These are phyloP conservation scores for Pyricularia sp. DNA, from an alignment of 2,329 filamentous ascomycete genomes.

Conservation along the genomic window DNA sequence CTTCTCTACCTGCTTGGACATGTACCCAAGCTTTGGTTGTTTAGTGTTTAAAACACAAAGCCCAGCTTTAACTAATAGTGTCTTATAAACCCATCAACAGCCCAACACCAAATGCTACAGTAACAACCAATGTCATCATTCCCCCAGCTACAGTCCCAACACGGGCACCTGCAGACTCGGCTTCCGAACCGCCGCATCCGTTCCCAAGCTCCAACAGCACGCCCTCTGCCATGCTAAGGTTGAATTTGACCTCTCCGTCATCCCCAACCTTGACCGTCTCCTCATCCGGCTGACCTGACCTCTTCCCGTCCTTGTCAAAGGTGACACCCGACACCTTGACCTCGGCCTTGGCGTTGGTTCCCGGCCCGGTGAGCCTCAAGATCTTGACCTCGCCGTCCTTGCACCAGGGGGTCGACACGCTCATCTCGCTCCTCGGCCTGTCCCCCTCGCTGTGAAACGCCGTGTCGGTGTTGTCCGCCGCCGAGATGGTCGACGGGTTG, in stretches of 20 bases:
- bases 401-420: slow-evolving; percentile 20
- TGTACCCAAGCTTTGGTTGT: background rate
- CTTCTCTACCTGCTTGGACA: background rate
- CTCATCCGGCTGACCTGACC: slow-evolving; percentile 10
- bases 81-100: background rate
- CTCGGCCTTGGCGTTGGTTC: slow-evolving; percentile 24
- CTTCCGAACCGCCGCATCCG: background rate
- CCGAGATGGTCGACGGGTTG: slow-evolving; percentile 22
- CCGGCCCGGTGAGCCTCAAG: slow-evolving; percentile 19
- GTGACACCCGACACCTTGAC: slow-evolving; percentile 20
- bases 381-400: slow-evolving; percentile 13
- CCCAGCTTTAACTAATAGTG: background rate
- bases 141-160: background rate
- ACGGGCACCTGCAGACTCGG: background rate
- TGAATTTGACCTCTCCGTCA: slow-evolving; percentile 16
- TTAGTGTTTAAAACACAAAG: background rate
- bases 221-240: slow-evolving; percentile 19
- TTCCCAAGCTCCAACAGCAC: slow-evolving; percentile 20
- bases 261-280: slow-evolving; percentile 18
- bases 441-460: slow-evolving; percentile 18
- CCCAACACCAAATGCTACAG: background rate
- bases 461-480: slow-evolving; percentile 13
- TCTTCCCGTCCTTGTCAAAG: slow-evolving; percentile 18
- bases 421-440: slow-evolving; percentile 16
- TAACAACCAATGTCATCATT: background rate